Evolutionary conservation across 2,329 filamentous ascomycete genomes (phyloP).

Genomic region (Raffaelea arxii): DNA sequence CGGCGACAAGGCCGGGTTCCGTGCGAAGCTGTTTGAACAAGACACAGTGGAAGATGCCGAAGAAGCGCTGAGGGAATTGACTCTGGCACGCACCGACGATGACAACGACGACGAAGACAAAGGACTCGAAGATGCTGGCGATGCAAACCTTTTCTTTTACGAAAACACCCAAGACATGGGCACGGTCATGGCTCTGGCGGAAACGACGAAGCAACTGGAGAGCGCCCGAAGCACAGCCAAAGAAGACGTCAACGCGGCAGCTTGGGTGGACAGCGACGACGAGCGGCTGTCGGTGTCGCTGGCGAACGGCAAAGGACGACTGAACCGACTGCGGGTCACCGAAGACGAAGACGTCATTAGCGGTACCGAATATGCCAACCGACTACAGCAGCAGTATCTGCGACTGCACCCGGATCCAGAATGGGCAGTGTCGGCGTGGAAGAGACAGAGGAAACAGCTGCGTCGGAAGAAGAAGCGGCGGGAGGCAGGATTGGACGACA

Average conservation of each 20-base stretch:
- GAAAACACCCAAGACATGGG: slow-evolving; percentile 35
- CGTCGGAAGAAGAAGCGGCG: slow-evolving; percentile 1
- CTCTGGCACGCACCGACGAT: slow-evolving; percentile 11
- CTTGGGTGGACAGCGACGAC: slow-evolving; percentile 95
- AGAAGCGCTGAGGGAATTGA: slow-evolving; percentile 24
- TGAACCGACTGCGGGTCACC: slow-evolving; percentile 73
- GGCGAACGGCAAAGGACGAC: slow-evolving; percentile 57
- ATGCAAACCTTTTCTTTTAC: slow-evolving; percentile 78
- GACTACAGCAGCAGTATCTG: slow-evolving; percentile 70
- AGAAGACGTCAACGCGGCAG: slow-evolving; percentile 38
- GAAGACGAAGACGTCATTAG: slow-evolving; percentile 79
- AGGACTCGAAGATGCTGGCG: slow-evolving; percentile 42
- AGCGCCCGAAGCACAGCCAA: slow-evolving; percentile 20
- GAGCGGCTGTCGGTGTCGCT: slow-evolving; percentile 79
- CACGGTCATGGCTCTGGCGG: slow-evolving; percentile 1
- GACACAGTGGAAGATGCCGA: slow-evolving; percentile 28
- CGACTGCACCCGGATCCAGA: slow-evolving; percentile 49
- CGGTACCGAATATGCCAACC: slow-evolving; percentile 73
- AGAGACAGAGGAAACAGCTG: slow-evolving; percentile 32
- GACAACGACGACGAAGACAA: slow-evolving; percentile 14
- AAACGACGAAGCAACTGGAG: slow-evolving; percentile 20
- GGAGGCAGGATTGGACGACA: slow-evolving; percentile 26
- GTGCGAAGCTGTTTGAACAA: slow-evolving; percentile 56
- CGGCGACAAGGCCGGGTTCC: slow-evolving; percentile 76
- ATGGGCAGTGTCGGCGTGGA: slow-evolving; percentile 46